Conservation (phyloP, 1,284 basidiomycete species). For the Anthracocystis panici-leucophaei region DNA sequence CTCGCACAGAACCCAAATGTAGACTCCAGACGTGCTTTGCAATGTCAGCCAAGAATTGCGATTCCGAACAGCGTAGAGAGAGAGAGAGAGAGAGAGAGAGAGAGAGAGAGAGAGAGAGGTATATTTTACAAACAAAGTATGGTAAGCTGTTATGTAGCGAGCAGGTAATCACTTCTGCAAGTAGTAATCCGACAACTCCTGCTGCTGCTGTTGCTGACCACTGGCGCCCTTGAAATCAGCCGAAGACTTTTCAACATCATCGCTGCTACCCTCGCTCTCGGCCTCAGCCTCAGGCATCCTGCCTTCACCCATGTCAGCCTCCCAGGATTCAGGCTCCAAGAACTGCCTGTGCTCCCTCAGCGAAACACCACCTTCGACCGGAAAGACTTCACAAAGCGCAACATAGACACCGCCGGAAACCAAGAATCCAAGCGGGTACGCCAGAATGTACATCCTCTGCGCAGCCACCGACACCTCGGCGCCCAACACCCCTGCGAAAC, state of each 20-base stretch:
- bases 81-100: too few species aligned
- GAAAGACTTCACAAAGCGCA: conserved; percentile 52
- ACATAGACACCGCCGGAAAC: conserved; percentile 65
- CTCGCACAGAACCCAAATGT: too few species aligned
- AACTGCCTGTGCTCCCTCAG: conserved; percentile 29
- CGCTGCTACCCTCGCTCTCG: conserved; percentile 1
- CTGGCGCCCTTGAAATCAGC: conserved; percentile 16
- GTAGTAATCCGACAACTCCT: conserved; percentile 38
- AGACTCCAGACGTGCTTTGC: too few species aligned
- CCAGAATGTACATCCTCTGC: conserved; percentile 68
- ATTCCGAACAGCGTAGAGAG: too few species aligned
- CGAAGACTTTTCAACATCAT: conserved; percentile 34
- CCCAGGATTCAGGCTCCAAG: conserved; percentile 54
- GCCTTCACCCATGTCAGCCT: conserved; percentile 41
- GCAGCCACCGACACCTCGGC: conserved; percentile 60
- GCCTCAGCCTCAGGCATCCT: neutral
- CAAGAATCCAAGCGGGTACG: conserved; percentile 68
- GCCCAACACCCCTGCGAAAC: conserved; percentile 73
- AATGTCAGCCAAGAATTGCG: too few species aligned
- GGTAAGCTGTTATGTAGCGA: neutral
- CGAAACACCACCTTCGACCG: conserved; percentile 29
- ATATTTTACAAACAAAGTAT: too few species aligned
- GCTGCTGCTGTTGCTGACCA: conserved; percentile 12
- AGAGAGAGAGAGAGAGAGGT: too few species aligned
- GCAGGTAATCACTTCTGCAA: conserved; percentile 32